Conservation (phyloP, 2,329 filamentous ascomycete genomes). For the Daldinia sp. region DNA sequence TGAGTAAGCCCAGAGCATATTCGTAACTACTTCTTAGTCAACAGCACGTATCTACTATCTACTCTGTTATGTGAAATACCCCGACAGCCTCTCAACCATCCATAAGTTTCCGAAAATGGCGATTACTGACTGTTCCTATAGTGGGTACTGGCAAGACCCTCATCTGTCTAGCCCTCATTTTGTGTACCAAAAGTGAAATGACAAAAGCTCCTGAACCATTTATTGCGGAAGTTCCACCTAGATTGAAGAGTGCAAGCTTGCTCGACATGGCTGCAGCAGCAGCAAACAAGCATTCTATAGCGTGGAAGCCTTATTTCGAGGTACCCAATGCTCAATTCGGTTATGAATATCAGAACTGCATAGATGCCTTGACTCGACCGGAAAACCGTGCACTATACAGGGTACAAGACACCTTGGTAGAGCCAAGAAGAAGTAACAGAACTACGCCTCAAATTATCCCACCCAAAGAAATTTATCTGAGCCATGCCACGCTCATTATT, state of each 20-base stretch:
- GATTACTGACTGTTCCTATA: constrained; percentile 22
- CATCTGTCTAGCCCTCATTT: constrained; percentile 79
- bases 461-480: constrained; percentile 66
- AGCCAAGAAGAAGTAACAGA: constrained; percentile 51
- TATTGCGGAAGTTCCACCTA: constrained; percentile 51
- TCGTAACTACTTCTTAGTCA: neutral
- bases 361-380: constrained; percentile 58
- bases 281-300: constrained; percentile 70
- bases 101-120: neutral
- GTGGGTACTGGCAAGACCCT: constrained; percentile 86
- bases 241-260: constrained; percentile 61
- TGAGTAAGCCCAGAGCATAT: constrained; percentile 13
- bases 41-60: no score
- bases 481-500: constrained; percentile 76
- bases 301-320: constrained; percentile 74
- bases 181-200: constrained; percentile 76
- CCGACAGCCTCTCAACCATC: neutral
- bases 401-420: constrained; percentile 53
- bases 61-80: no score
- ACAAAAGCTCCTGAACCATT: constrained; percentile 70
- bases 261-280: constrained; percentile 81
- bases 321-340: constrained; percentile 54
- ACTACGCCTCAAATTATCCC: constrained; percentile 45
- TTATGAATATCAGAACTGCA: constrained; percentile 62
- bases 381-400: constrained; percentile 67